Base-by-base conservation (phyloP, 495 filamentous ascomycete genomes). In the Hypoxylon intermedium region DNA sequence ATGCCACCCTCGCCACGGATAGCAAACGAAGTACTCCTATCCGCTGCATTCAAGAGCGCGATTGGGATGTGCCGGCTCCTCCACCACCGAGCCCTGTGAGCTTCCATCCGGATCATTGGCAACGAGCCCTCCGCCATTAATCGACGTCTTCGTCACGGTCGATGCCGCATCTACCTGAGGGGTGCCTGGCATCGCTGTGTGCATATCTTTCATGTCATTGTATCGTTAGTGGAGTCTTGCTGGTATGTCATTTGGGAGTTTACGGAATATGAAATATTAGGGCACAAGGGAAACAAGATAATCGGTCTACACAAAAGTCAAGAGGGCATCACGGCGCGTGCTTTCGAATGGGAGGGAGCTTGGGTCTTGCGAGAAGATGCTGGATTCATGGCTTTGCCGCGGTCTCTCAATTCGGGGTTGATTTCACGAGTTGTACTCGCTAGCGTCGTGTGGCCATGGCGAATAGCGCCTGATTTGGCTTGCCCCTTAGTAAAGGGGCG, bases 81-180 rank as follows among this genome's bases (percentile, higher is more conserved):
- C 79, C 79, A 15, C 79, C 79, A 21, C 79, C 79, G 5, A 78
- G 75, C 57, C 79, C 79, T 20, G 75, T 81, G 52, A 74, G 75
- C 68, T 80, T 77, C 61, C 71, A 73, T 19, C 56, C 68, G 24
- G 74, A 79, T 56, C 74, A 78, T 59, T 80, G 79, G 79, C 73
- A 69, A 36, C 69, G 58, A 0, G 42, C 40, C 7, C 5, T 67
- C 28, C 60, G 60, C 41, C 67, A 60, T 40, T 72, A 48, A 72
- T 65, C 23, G 28, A n/a, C 12, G 34, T 33, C 42, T 41, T 44
- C 9, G 18, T 11, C 11, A 21, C 28, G 33, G 46, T 36, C 9
- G 19, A 2, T 28, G 23, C 33, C 34, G 23, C 28, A 30, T 16
- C 4, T 42, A 26, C 41, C 33, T 57, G 42, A 46, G 31, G 42